These are phyloP conservation scores for Sporothrix luriei DNA, from an alignment of 2,329 filamentous ascomycete species.

Conservation along the genomic window DNA sequence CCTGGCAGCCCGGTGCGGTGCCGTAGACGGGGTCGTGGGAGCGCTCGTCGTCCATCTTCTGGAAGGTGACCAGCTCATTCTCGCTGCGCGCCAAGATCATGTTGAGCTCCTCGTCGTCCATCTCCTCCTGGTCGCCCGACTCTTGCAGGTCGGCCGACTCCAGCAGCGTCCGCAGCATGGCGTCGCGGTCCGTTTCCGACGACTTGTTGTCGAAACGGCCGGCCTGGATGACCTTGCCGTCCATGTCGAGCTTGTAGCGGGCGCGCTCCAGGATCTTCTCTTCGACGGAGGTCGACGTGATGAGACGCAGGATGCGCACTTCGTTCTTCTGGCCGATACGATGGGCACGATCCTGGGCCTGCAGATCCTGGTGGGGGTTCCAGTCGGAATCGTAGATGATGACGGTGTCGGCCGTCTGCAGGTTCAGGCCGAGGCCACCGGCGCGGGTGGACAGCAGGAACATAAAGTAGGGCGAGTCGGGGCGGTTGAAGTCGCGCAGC, in stretches of 20 bases:
- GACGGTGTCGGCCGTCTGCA: slow-evolving; percentile 97
- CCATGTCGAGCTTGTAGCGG: slow-evolving; percentile 98
- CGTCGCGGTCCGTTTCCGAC: slow-evolving; percentile 96
- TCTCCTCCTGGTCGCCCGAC: slow-evolving; percentile 81
- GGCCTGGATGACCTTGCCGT: slow-evolving; percentile 98
- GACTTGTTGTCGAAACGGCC: slow-evolving; percentile 99
- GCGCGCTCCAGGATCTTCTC: slow-evolving; percentile 98
- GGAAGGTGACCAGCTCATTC: slow-evolving; percentile 75
- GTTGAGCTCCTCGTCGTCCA: slow-evolving; percentile 98
- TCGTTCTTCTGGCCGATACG: slow-evolving; percentile 99
- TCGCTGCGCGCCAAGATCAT: slow-evolving; percentile 89
- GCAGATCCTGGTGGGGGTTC: slow-evolving; percentile 99
- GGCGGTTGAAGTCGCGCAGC: slow-evolving; percentile 84
- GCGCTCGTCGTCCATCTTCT: slow-evolving; percentile 79
- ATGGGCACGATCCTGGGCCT: slow-evolving; percentile 98
- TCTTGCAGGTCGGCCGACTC: slow-evolving; percentile 77
- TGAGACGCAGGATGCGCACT: slow-evolving; percentile 91
- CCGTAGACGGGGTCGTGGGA: slow-evolving; percentile 70
- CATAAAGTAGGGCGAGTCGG: slow-evolving; percentile 90
- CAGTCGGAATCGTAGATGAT: slow-evolving; percentile 99
- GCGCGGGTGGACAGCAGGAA: slow-evolving; percentile 98
- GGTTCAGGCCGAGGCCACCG: slow-evolving; percentile 93
- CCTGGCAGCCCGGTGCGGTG: slow-evolving; percentile 61
- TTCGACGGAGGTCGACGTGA: slow-evolving; percentile 95
- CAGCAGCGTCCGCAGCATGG: slow-evolving; percentile 89